Evolutionary conservation across 768 basidiomycete genomes (phyloP), one percentile per base, ranked within the genome.

Genomic region (Amanita inopinata): DNA sequence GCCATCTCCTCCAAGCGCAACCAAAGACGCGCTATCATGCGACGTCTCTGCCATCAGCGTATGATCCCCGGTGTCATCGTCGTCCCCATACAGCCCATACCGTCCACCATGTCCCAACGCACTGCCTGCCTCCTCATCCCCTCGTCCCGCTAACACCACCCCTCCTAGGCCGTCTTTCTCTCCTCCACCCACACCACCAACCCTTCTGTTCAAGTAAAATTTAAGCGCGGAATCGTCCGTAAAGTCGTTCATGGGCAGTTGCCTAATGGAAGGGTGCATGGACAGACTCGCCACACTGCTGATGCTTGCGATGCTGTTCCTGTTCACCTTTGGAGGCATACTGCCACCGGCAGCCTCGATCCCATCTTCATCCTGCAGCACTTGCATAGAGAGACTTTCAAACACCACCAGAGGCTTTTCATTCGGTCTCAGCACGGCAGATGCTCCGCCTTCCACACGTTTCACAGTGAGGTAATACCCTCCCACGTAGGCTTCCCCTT

Each of bases 211-310:
- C 49, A 98, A 61, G 62, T 96, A 99, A 61, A 98, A 85, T 61
- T 97, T 98, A 63, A 98, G 93, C 0, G 84, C 81, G 3, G 92
- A 91, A 56, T 98, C 96, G 51, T 99, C 96, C 32, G 87, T 87
- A 56, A 93, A 98, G 57, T 98, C 96, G 53, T 93, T 96, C 90
- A 96, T 94, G 33, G 86, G 79, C 30, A 98, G 66, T 57, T 86
- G 88, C 56, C 78, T 82, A 61, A 98, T 99, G 11, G 96, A 93
- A 12, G 94, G 93, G 56, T 97, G 89, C 76, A 88, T 83, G 3
- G 85, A 87, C 19, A 98, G 69, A 56, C 88, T 92, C 24, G 84
- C 73, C 17, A 99, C 69, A n/a, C 90, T 93, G 53, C 80, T 90
- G 52, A 99, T 93, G 57, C 89, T 93, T 28, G 91, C 88, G 41